Evolutionary conservation across 805 yeast species (phyloP).

Genomic region (Candida quercuum): DNA sequence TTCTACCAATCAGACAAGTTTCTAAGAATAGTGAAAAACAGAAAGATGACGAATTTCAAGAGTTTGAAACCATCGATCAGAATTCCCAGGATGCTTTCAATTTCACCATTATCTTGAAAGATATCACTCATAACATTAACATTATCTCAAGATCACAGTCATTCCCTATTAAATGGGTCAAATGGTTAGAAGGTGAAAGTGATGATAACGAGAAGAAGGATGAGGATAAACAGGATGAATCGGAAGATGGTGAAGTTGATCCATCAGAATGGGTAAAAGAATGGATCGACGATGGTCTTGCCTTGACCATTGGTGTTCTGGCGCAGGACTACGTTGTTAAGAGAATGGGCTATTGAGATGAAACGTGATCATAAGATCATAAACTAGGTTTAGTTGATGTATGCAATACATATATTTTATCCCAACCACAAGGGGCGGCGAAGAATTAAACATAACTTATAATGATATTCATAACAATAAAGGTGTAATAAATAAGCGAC

Average conservation of each 20-base stretch:
- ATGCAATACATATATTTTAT: background rate
- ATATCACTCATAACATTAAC: constrained; percentile 70
- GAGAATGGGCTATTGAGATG: constrained; percentile 53
- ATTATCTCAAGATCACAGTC: constrained; percentile 80
- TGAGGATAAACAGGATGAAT: constrained; percentile 20
- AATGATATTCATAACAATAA: background rate
- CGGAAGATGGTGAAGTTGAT: constrained; percentile 49
- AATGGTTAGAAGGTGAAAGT: constrained; percentile 61
- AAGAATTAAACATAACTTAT: no score
- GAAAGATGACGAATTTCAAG: constrained; percentile 19
- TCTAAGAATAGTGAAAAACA: constrained; percentile 16
- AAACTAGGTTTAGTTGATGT: background rate
- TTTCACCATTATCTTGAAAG: constrained; percentile 72
- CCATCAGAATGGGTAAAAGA: constrained; percentile 80
- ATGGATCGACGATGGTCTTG: constrained; percentile 77
- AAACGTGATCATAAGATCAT: no score
- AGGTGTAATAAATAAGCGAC: no score
- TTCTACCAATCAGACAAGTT: constrained; percentile 49
- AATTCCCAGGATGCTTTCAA: constrained; percentile 51
- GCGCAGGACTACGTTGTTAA: constrained; percentile 89
- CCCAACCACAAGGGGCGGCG: background rate
- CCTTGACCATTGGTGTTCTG: constrained; percentile 73
- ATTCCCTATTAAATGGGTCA: constrained; percentile 84
- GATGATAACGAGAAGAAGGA: constrained; percentile 15
- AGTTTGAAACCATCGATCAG: constrained; percentile 31